Conservation (phyloP, 768 basidiomycete genomes). For the Cystobasidium onofrii region DNA sequence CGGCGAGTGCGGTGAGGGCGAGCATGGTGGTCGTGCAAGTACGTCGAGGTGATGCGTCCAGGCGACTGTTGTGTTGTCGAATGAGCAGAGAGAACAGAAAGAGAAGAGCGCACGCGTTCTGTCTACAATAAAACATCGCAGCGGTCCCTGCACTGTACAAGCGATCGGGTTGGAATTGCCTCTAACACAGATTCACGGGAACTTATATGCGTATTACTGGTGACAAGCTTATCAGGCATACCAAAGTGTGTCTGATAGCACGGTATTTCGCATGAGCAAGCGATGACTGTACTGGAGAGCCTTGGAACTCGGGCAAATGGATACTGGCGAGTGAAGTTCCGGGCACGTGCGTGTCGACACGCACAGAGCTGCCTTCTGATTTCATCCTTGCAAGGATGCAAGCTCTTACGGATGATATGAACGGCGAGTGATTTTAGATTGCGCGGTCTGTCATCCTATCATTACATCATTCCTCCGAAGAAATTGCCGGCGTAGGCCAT, state of each 20-base stretch:
- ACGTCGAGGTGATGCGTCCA: background rate
- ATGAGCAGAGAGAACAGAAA: background rate
- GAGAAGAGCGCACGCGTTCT: background rate
- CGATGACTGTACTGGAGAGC: too few relatives aligned
- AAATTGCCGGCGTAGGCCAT: slow-evolving; percentile 31
- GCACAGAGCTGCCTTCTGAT: too few relatives aligned
- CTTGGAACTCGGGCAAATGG: too few relatives aligned
- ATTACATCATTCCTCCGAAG: slow-evolving; percentile 31
- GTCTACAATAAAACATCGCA: background rate
- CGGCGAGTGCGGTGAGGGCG: slow-evolving; percentile 24
- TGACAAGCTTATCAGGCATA: too few relatives aligned
- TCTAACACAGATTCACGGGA: too few relatives aligned
- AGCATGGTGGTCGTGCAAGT: background rate
- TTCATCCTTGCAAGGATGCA: too few relatives aligned
- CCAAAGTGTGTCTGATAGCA: too few relatives aligned
- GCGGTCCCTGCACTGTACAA: background rate
- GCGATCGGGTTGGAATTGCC: too few relatives aligned
- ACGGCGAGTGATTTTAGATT: too few relatives aligned
- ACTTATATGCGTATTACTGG: too few relatives aligned
- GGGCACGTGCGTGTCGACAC: background rate
- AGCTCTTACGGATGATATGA: too few relatives aligned
- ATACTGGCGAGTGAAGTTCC: background rate
- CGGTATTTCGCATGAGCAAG: too few relatives aligned
- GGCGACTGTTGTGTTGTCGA: background rate
- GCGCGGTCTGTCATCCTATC: background rate